Base-by-base conservation (phyloP, 345 rosid species). In the Citrus reticulata region DNA sequence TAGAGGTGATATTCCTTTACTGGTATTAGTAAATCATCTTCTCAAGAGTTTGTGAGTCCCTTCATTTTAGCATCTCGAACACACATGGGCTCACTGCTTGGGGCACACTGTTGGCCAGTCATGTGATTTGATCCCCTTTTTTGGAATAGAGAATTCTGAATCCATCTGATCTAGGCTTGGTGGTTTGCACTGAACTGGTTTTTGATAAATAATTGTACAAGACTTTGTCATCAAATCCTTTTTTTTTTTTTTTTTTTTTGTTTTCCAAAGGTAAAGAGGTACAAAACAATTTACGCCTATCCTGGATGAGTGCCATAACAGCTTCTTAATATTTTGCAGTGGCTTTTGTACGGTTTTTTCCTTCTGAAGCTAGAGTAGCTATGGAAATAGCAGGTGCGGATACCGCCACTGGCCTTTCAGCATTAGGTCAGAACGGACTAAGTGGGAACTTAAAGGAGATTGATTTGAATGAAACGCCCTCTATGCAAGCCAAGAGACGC, bases 321-420 rank as follows among this genome's bases (percentile, higher is more conserved):
- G 54, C 13, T 42, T 39, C 77, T 30, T 81, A 29, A 34, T 62
- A 6, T 42, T 20, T 69, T 60, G 17, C 90, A 87, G 91, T 89
- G 79, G 78, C 75, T 57, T 82, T 81, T 68, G 90, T 90, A 9
- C 62, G 74, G 79, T 64, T 84, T 20, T 89, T 82, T 73, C 91
- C 91, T 14, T 72, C 81, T 2, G 90, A 89, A 79, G 88, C 88
- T 64, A 87, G 66, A 78, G 39, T 81, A 29, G 90, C 91, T 3
- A 87, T 85, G 86, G 85, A 82, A 71, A 77, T 68, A 27, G 88
- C 90, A 7, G 83, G 77, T 77, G 88, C 85, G 2, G 79, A 82
- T 32, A 70, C 80, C 46, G 72, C 84, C 57, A 11, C 63, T 22
- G 69, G 68, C 40, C 71, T 70, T n/a, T 24, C 74, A 24, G 73